Base-by-base conservation (phyloP, 441 rosid genomes). In the Gossypium davidsonii region DNA sequence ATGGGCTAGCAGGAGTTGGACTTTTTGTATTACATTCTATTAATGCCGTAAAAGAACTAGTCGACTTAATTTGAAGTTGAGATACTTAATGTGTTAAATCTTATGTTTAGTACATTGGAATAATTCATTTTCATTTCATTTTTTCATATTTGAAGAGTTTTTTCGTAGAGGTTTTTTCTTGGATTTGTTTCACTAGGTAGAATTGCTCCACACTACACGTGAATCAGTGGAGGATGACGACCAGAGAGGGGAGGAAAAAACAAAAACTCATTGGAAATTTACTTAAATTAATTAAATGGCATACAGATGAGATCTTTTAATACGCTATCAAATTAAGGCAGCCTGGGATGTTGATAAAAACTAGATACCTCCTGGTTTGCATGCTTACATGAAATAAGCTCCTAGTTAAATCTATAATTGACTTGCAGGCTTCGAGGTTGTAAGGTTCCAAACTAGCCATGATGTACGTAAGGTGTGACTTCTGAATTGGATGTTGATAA, bases 381-480 rank as follows among this genome's bases (percentile, higher is more conserved):
- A 37, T 9, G 21, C 9, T 2, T 64, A 23, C 28, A 3, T 7
- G 31, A 65, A 21, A n/a, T 49, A 72, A 59, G 63, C 63, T 57
- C 28, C 5, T 72, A 48, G 5, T 48, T 59, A 37, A 42, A 51
- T 52, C 56, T 60, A 73, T 73, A 77, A 4, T 17, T 37, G 71
- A 26, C 37, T 26, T 23, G 46, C 14, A 57, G 71, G 42, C 10
- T 15, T 69, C 12, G 20, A 12, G 66, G 37, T 68, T 34, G 52
- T 10, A 46, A 11, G 57, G 39, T 59, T 65, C 21, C 15, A 6
- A 75, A 34, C 59, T 34, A 68, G 46, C n/a, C 26, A 28, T 58
- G 31, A 71, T 59, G 53, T 74, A 68, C 12, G 53, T 75, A 79
- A 72, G 77, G 57, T 66, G 51, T 71, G 53, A 37, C 37, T 37